Base-by-base conservation (phyloP, 139 green algal species). In the Tetratostichococcus sp. region DNA sequence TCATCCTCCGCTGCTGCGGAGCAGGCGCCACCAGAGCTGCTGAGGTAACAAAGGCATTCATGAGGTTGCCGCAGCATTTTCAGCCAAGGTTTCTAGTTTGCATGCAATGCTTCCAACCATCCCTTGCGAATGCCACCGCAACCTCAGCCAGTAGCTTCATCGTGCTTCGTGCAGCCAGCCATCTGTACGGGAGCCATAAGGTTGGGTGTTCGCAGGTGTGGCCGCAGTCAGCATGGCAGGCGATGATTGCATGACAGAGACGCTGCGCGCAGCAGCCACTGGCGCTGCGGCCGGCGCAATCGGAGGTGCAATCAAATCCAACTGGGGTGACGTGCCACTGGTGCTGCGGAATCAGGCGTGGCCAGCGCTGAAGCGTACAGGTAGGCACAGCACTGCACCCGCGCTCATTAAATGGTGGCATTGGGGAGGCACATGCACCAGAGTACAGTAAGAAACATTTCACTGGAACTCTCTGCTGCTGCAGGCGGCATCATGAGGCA, bases 331-430 rank as follows among this genome's bases (percentile, higher is more conserved):
- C 67, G 66, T 89, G 0, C 79, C 80, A 5, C 34, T 76, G 28
- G 79, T 89, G 34, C 76, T 89, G 30, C 43, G 74, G 22, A 57
- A 89, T 71, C 83, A 87, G 77, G 76, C 84, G 26, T 82, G 77
- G 84, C 84, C 84, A 5, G 82, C 84, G 0, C 74, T 89, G 26
- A 74, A 83, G 70, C 72, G 83, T 17, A 89, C 84, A 69, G 75
- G 75, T 76, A 50, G 39, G 39, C 8, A 6, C 8, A 21, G 39
- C 39, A 6, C 39, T 11, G 8, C 39, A 50, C 39, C 6, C 11
- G 11, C 11, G 39, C 11, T 11, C 39, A 71, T 5, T 14, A 21
- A 74, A 26, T 6, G 6, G 2, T 71, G 23, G 33, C 4, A 14
- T 30, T 58, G 25, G 30, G 0, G 62, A 65, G 6, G 35, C 34